Evolutionary conservation across 2,329 filamentous ascomycete species (phyloP), one percentile per base, ranked within the genome.

Genomic region (Pezicula rhizophila): DNA sequence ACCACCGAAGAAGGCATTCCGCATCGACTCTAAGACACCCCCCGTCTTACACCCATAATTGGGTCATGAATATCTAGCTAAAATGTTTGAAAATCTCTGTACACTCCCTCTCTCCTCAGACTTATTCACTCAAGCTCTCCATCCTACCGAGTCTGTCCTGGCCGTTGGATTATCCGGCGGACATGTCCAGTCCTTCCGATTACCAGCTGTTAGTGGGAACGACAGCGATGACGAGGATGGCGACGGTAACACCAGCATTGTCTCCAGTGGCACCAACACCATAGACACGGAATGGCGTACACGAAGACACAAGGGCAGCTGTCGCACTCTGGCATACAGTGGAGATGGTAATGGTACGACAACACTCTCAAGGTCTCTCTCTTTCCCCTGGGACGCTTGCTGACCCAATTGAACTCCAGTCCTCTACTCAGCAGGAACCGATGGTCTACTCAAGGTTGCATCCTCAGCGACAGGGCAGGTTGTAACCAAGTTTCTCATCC

Each of bases 301-400:
- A 5, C 78, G 84, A 57, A 79, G 93, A 52, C 93, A 99, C 71
- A 95, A 96, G 73, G 92, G 90, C 11, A 96, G 90, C 75, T 97
- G 92, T 65, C 79, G 93, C 46, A 84, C 82, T 52, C 71, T 97
- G 48, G 82, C 78, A 4, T 97, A 91, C 69, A 85, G 82, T 55
- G 68, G 81, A 49, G 91, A 96, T 65, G 93, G 92, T 14, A 72
- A 79, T 56, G 76, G 84, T 74, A 68, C 76, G 70, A 75, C 57
- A 77, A 73, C 26, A 18, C 17, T 14, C 4, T n/a, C 14, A 5
- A 1, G 3, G 23, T 23, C 23, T 23, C 23, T 23, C 23, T 23
- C 39, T 18, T 40, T 25, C 43, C 37, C 52, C 35, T 54, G 57
- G 34, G 55, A 39, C 40, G 12, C 25, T 31, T 50, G 55, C 35